Evolutionary conservation across 1,139 yeast species (phyloP).

Genomic region (Yamadazyma friedrichii): DNA sequence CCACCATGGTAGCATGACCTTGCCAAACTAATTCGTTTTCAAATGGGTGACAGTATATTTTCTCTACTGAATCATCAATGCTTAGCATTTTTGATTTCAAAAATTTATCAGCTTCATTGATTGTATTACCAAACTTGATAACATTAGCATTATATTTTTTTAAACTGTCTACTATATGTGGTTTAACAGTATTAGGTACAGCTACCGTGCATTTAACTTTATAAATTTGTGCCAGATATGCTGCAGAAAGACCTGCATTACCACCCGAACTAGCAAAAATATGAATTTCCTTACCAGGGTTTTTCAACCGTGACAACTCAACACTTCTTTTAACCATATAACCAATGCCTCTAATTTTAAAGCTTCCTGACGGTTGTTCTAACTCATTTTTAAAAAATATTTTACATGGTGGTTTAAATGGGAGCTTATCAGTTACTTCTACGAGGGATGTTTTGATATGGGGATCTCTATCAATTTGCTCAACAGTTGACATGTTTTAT

Average conservation of each 20-base stretch:
- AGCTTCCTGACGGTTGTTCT: slow-evolving; percentile 43
- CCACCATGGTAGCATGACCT: slow-evolving; percentile 37
- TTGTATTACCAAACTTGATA: slow-evolving; percentile 30
- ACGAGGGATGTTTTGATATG: slow-evolving; percentile 24
- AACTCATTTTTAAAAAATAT: slow-evolving; percentile 36
- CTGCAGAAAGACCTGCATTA: slow-evolving; percentile 49
- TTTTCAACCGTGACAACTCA: slow-evolving; percentile 17
- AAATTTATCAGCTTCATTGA: slow-evolving; percentile 38
- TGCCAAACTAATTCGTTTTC: slow-evolving; percentile 40
- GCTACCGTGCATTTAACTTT: slow-evolving; percentile 38
- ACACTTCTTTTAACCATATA: slow-evolving; percentile 26
- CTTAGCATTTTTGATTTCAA: slow-evolving; percentile 22
- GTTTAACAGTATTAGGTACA: slow-evolving; percentile 29
- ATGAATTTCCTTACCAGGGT: slow-evolving; percentile 19
- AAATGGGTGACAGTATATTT: slow-evolving; percentile 43
- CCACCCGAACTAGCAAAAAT: slow-evolving; percentile 47
- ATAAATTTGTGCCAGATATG: slow-evolving; percentile 31
- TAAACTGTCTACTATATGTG: slow-evolving; percentile 25
- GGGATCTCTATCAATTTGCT: slow-evolving; percentile 14
- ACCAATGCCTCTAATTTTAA: slow-evolving; percentile 42
- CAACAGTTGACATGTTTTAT: slow-evolving; percentile 11
- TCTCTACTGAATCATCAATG: slow-evolving; percentile 16
- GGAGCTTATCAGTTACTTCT: slow-evolving; percentile 28
- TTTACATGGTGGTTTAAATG: slow-evolving; percentile 25
- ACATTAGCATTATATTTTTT: slow-evolving; percentile 28